Conservation (phyloP, 768 basidiomycete genomes). For the Stropharia rugosoannulata region DNA sequence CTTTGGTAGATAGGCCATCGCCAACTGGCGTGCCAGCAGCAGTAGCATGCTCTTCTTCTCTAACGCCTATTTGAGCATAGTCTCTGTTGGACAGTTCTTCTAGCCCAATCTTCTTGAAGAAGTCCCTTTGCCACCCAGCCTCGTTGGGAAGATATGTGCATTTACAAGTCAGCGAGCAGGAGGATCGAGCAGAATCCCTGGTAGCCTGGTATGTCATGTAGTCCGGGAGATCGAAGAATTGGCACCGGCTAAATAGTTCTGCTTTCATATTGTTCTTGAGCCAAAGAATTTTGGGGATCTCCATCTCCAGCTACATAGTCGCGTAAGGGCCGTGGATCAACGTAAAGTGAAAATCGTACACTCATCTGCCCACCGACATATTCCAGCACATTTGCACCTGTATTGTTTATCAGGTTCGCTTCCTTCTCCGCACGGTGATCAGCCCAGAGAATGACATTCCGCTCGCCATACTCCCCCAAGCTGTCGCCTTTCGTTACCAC, state of each 20-base stretch:
- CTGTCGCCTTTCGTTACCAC: slow-evolving; percentile 67
- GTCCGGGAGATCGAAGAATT: slow-evolving; percentile 93
- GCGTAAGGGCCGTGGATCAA: background rate
- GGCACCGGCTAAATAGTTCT: slow-evolving; percentile 67
- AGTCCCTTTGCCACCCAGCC: slow-evolving; percentile 84
- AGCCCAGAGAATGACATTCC: slow-evolving; percentile 94
- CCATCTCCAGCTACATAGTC: slow-evolving; percentile 86
- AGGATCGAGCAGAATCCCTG: slow-evolving; percentile 68
- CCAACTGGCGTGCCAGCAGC: slow-evolving; percentile 89
- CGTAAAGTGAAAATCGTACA: slow-evolving; percentile 38
- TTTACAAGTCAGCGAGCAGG: slow-evolving; percentile 95
- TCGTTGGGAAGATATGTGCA: slow-evolving; percentile 80
- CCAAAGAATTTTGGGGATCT: slow-evolving; percentile 97
- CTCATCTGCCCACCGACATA: slow-evolving; percentile 98
- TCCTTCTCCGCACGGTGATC: slow-evolving; percentile 94
- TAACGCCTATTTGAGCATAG: slow-evolving; percentile 75
- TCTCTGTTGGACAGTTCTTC: slow-evolving; percentile 63
- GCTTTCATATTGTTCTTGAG: slow-evolving; percentile 85
- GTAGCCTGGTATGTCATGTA: slow-evolving; percentile 95
- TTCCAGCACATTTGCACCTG: slow-evolving; percentile 81
- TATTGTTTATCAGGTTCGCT: slow-evolving; percentile 85
- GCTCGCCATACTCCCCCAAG: slow-evolving; percentile 65
- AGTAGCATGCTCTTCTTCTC: slow-evolving; percentile 56
- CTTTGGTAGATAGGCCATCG: slow-evolving; percentile 69
- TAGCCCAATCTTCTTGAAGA: slow-evolving; percentile 86